Percentiles rank a stretch among this genome's conserved stretches.
These are phyloP conservation scores for Salvia splendens DNA, from an alignment of 257 asterid genomes.

Conservation along the genomic window DNA sequence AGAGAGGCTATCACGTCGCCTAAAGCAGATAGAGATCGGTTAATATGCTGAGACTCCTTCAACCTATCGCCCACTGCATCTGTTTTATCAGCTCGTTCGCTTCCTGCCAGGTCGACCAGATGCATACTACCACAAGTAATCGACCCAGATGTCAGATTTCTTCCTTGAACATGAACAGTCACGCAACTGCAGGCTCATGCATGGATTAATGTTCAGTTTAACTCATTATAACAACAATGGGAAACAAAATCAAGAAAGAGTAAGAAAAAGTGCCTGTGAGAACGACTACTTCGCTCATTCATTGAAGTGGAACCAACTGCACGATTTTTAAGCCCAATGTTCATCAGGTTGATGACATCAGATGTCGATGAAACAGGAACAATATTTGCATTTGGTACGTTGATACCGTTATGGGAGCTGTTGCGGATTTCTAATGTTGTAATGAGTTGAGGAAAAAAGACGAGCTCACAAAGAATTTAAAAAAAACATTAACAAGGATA, in stretches of 20 bases:
- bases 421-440: slow-evolving; percentile 69
- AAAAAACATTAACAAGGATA: slow-evolving; percentile 9
- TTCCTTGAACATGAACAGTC: slow-evolving; percentile 88
- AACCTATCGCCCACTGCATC: slow-evolving; percentile 76
- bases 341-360: slow-evolving; percentile 76
- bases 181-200: slow-evolving; percentile 61
- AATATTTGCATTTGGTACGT: slow-evolving; percentile 68
- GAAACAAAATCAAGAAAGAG: slow-evolving; percentile 6
- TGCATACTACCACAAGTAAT: slow-evolving; percentile 74
- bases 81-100: slow-evolving; percentile 74
- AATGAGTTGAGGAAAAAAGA: slow-evolving; percentile 43
- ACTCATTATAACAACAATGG: not conserved
- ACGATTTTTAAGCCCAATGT: slow-evolving; percentile 76
- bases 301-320: slow-evolving; percentile 73
- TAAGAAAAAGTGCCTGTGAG: slow-evolving; percentile 64
- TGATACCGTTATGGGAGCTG: slow-evolving; percentile 59
- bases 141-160: slow-evolving; percentile 66
- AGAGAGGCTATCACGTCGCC: slow-evolving; percentile 91
- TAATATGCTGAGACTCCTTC: slow-evolving; percentile 77
- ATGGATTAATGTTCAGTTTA: slow-evolving; percentile 10
- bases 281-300: slow-evolving; percentile 80
- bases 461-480: slow-evolving; percentile 1
- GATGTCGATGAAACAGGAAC: slow-evolving; percentile 64
- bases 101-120: slow-evolving; percentile 92
- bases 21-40: slow-evolving; percentile 78